Evolutionary conservation across 2,329 filamentous ascomycete species (phyloP).

Genomic region (Ceratocystis variospora): DNA sequence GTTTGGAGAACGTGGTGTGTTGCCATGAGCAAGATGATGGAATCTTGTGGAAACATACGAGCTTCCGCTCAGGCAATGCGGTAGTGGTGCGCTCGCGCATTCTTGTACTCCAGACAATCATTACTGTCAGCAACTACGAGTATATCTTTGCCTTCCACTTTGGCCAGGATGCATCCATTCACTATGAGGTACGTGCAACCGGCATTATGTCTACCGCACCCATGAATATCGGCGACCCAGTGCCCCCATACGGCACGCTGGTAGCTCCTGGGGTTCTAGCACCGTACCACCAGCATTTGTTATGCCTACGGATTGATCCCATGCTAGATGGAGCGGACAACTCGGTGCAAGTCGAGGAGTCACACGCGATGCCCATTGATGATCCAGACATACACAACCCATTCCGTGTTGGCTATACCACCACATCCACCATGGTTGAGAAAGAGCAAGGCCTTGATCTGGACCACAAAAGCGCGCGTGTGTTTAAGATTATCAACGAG

Average conservation of each 20-base stretch:
- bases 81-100: slow-evolving; percentile 44
- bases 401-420: slow-evolving; percentile 35
- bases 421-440: slow-evolving; percentile 32
- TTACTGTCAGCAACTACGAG: slow-evolving; percentile 54
- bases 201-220: slow-evolving; percentile 36
- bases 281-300: slow-evolving; percentile 56
- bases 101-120: slow-evolving; percentile 50
- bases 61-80: slow-evolving; percentile 45
- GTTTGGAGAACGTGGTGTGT: slow-evolving; percentile 27
- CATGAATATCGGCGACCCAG: slow-evolving; percentile 39
- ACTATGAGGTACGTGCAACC: slow-evolving; percentile 28
- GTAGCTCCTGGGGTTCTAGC: slow-evolving; percentile 49
- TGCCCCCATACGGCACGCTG: slow-evolving; percentile 43
- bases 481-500: slow-evolving; percentile 38
- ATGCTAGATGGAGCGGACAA: slow-evolving; percentile 47
- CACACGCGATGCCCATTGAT: slow-evolving; percentile 31
- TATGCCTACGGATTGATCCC: slow-evolving; percentile 51
- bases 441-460: slow-evolving; percentile 36
- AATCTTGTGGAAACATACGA: slow-evolving; percentile 51
- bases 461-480: slow-evolving; percentile 34
- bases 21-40: slow-evolving; percentile 35
- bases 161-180: slow-evolving; percentile 36
- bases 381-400: slow-evolving; percentile 35
- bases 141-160: slow-evolving; percentile 36
- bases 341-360: slow-evolving; percentile 33